Percentiles rank a stretch among this genome's conserved stretches.
Evolutionary conservation across 257 asterid species (phyloP).

Genomic region (Solanum bulbocastanum): DNA sequence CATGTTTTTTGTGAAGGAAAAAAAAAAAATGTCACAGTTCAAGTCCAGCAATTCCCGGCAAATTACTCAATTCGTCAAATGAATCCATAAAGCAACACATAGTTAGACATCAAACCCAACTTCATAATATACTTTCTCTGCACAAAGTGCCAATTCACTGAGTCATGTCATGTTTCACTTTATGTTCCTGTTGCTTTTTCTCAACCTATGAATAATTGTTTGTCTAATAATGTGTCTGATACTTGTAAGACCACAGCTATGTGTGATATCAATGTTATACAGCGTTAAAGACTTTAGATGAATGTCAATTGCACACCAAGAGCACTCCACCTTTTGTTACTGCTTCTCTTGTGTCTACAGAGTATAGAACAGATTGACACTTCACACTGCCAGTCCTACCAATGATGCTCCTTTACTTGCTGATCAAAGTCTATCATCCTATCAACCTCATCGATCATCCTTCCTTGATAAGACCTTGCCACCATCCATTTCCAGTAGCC

Average conservation of each 20-base stretch:
- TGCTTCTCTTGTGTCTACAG: not conserved
- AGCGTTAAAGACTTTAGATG: no score
- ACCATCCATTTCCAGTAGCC: not conserved
- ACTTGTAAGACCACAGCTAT: not conserved
- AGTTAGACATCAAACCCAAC: not conserved
- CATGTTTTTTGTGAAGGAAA: not conserved
- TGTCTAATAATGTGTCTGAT: not conserved
- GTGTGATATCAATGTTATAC: not conserved
- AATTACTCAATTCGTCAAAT: not conserved
- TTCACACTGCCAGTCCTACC: not conserved
- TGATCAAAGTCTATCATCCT: not conserved
- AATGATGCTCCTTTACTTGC: not conserved
- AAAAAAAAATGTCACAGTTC: not conserved
- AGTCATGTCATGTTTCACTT: not conserved
- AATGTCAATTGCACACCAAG: not conserved
- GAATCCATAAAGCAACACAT: not conserved
- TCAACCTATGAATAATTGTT: not conserved
- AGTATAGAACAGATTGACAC: not conserved
- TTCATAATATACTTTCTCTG: not conserved
- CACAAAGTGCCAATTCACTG: not conserved
- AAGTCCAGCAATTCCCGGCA: not conserved
- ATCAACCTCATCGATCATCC: not conserved
- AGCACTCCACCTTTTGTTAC: not conserved
- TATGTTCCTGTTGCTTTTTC: not conserved
- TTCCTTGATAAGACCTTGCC: not conserved